These are phyloP conservation scores for Fusarium sp. DNA, from an alignment of 2,329 filamentous ascomycete species.

Conservation along the genomic window DNA sequence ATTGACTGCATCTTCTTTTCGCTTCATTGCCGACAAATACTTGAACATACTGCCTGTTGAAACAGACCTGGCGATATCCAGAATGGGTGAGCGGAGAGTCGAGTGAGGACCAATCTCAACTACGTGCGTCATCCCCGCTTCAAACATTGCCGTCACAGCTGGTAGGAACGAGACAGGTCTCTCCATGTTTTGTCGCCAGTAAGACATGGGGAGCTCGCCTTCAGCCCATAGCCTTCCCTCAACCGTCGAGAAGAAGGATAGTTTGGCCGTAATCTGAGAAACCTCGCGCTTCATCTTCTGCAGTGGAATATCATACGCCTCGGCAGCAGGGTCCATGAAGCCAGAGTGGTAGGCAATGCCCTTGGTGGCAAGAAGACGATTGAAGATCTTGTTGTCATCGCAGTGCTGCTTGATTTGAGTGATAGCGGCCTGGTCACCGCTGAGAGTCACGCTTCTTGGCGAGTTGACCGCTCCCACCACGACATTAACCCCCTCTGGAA, in stretches of 20 bases:
- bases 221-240: not conserved
- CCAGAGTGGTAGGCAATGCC: slow-evolving; percentile 27
- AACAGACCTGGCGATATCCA: not conserved
- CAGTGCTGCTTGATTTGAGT: slow-evolving; percentile 40
- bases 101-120: not conserved
- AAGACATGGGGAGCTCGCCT: not conserved
- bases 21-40: not conserved
- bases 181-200: not conserved
- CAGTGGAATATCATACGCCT: not conserved
- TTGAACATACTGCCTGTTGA: not conserved
- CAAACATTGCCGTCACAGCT: not conserved
- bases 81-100: not conserved
- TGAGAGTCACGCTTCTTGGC: slow-evolving; percentile 48
- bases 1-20: not conserved
- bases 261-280: not conserved
- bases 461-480: slow-evolving; percentile 40
- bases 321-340: not conserved
- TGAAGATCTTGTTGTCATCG: slow-evolving; percentile 48
- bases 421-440: slow-evolving; percentile 46
- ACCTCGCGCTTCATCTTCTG: not conserved
- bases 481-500: not conserved
- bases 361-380: slow-evolving; percentile 35
- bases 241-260: not conserved
- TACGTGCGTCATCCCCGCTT: not conserved
- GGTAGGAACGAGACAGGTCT: not conserved